Evolutionary conservation across 176 grass and related monocot genomes (phyloP).

Genomic region (Triticum turgidum): DNA sequence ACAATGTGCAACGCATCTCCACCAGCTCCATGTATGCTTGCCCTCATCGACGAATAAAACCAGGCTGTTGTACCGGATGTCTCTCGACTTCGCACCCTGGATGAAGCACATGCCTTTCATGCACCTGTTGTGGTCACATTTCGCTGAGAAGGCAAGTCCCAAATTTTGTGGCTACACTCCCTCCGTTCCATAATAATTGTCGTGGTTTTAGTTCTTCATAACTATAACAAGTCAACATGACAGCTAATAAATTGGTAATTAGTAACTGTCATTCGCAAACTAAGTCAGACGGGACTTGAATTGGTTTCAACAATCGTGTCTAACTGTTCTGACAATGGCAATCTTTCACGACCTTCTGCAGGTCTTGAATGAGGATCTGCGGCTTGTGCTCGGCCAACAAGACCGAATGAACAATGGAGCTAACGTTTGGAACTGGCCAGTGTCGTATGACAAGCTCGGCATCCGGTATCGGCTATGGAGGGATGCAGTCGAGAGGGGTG

Average conservation of each 20-base stretch:
- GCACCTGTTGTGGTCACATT: conserved; percentile 84
- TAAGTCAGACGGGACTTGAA: not conserved
- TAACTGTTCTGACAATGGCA: not conserved
- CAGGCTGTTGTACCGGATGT: conserved; percentile 90
- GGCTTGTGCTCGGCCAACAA: conserved; percentile 88
- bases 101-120: conserved; percentile 81
- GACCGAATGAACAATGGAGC: conserved; percentile 91
- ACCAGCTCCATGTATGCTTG: conserved; percentile 92
- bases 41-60: conserved; percentile 91
- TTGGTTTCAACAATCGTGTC: not conserved
- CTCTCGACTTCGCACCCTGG: conserved; percentile 94
- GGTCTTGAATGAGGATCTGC: conserved; percentile 96
- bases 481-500: conserved; percentile 63
- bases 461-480: conserved; percentile 83
- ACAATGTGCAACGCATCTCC: conserved; percentile 86
- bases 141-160: conserved; percentile 75
- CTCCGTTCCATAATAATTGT: no score
- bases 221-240: not conserved
- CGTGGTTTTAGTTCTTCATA: not conserved
- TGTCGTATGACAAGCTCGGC: conserved; percentile 93
- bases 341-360: conserved; percentile 24
- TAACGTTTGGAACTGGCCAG: conserved; percentile 87
- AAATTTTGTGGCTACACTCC: not conserved
- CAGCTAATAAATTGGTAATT: not conserved
- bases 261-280: not conserved